Conservation (phyloP, 163 green algal genomes). For the Prototheca wickerhamii region DNA sequence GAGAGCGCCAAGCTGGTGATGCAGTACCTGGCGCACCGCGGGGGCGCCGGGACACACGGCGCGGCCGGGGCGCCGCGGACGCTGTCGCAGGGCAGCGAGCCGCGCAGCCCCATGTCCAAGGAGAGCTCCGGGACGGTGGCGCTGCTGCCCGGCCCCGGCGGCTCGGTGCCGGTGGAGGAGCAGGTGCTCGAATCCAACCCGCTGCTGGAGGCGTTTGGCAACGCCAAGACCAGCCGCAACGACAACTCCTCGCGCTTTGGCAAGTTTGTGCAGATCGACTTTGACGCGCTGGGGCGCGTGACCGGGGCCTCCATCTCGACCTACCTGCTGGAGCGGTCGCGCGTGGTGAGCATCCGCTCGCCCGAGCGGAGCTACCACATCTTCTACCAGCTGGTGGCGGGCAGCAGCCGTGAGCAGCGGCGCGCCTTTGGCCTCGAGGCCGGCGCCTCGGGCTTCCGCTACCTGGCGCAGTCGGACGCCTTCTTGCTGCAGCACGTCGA, state of each 20-base stretch:
- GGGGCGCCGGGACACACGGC: slow-evolving; percentile 3
- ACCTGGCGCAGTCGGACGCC: slow-evolving; percentile 86
- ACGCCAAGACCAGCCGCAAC: slow-evolving; percentile 97
- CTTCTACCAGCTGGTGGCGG: slow-evolving; percentile 97
- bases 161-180: slow-evolving; percentile 20
- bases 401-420: slow-evolving; percentile 64
- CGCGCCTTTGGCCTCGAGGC: slow-evolving; percentile 50
- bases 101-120: too few relatives aligned
- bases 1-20: slow-evolving; percentile 95
- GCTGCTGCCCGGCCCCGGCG: neutral
- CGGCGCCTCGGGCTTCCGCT: slow-evolving; percentile 69
- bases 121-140: too few relatives aligned
- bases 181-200: slow-evolving; percentile 98
- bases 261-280: slow-evolving; percentile 99
- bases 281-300: slow-evolving; percentile 82
- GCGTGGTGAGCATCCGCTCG: slow-evolving; percentile 85
- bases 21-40: slow-evolving; percentile 77
- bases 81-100: too few relatives aligned
- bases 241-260: slow-evolving; percentile 97
- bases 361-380: slow-evolving; percentile 97
- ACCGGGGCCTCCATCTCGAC: slow-evolving; percentile 85
- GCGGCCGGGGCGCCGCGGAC: too few relatives aligned
- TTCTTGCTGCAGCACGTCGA: slow-evolving; percentile 74
- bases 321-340: slow-evolving; percentile 94
- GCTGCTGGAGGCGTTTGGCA: slow-evolving; percentile 97